Base-by-base conservation (phyloP, 768 basidiomycete species). In the Nevesoporus exiguus region DNA sequence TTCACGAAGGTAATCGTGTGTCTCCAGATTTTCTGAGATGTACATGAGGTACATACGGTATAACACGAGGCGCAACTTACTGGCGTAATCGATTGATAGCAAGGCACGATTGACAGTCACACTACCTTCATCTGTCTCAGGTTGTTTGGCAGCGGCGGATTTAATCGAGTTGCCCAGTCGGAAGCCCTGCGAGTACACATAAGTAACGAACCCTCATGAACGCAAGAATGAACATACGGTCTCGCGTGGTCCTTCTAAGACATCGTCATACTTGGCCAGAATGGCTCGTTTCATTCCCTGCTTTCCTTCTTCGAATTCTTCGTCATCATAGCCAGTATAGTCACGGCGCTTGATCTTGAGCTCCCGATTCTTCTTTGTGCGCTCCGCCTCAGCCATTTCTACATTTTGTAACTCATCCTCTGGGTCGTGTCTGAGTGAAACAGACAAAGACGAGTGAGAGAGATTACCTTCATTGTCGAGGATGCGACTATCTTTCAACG, bases 401-500 rank as follows among this genome's bases (percentile, higher is more conserved):
- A 97, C 78, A 61, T 99, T 98, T 74, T 97, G 90, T 14, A 99
- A 80, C 71, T 96, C 97, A 71, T 99, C 97, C 87, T 99, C 97
- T 96, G 60, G 11, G 25, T 1, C 27, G 15, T 30, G 17, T 22
- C 34, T 3, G 22, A n/a, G 30, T 55, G 27, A 57, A 43, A 25
- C 39, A 51, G 19, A 22, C 22, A 46, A 34, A 1, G 3, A 19
- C 5, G 19, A 34, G 4, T 9, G 24, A 15, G 3, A 22, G 21
- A 31, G 1, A 19, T 52, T 61, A 90, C 94, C 95, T 80, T 98
- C 94, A 56, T 93, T 89, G 65, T 94, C 95, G 39, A 99, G 85
- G 56, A 99, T 89, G 41, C 93, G 87, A 66, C 86, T 89, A 67
- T 98, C 96, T 82, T 97, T 97, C 68, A 98, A 77, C 4, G 97